These are phyloP conservation scores for Ceratorhiza oryzae-sativae DNA, from an alignment of 1,284 basidiomycete species.

Conservation along the genomic window DNA sequence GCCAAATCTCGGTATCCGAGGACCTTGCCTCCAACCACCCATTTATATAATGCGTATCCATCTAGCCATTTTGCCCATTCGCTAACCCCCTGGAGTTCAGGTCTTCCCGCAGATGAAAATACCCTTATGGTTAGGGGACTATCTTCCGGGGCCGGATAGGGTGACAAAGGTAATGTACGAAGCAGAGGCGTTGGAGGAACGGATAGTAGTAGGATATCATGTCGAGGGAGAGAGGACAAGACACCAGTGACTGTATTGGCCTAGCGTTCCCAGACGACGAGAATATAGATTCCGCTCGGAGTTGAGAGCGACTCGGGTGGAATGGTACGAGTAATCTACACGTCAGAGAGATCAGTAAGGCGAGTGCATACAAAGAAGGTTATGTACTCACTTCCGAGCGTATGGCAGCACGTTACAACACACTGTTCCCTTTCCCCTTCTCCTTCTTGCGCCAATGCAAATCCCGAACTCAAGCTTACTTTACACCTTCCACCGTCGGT, in stretches of 20 bases:
- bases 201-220: slow-evolving; percentile 65
- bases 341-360: not conserved
- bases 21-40: slow-evolving; percentile 59
- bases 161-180: slow-evolving; percentile 67
- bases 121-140: slow-evolving; percentile 64
- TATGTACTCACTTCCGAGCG: slow-evolving; percentile 60
- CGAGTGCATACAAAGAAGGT: not conserved
- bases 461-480: slow-evolving; percentile 68
- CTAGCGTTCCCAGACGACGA: slow-evolving; percentile 46
- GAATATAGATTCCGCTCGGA: slow-evolving; percentile 43
- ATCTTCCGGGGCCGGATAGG: slow-evolving; percentile 65
- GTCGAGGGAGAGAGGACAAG: slow-evolving; percentile 64
- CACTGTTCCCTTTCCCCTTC: slow-evolving; percentile 47
- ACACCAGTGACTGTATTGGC: slow-evolving; percentile 59
- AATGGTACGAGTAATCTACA: slow-evolving; percentile 34
- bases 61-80: slow-evolving; percentile 39
- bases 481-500: slow-evolving; percentile 56
- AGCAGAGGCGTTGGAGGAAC: slow-evolving; percentile 48
- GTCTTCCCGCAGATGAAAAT: slow-evolving; percentile 49
- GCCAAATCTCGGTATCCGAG: slow-evolving; percentile 66
- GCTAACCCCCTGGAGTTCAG: not conserved
- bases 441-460: slow-evolving; percentile 57
- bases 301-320: not conserved
- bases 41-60: slow-evolving; percentile 51
- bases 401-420: slow-evolving; percentile 71